A percentile compares a stretch with the other conserved stretches of the same genome.
Evolutionary conservation across 495 filamentous ascomycete species (phyloP).

Genomic region (Annulohypoxylon nitens): DNA sequence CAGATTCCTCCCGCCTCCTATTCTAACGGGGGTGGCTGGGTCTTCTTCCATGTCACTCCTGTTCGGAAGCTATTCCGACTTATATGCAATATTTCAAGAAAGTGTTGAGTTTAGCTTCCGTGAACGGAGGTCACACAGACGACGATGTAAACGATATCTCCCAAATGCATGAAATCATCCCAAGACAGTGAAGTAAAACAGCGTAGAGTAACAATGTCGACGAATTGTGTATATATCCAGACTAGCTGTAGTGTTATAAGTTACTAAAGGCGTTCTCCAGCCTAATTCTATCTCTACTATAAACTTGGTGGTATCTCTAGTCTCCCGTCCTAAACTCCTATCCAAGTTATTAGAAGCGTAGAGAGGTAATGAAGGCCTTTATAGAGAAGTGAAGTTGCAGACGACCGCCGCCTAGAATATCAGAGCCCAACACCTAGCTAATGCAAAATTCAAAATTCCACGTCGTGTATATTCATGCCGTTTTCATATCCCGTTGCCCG

Average conservation of each 20-base stretch:
- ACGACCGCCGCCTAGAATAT: slow-evolving; percentile 27
- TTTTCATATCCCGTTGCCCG: not conserved
- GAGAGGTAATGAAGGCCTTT: slow-evolving; percentile 4
- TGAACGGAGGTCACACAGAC: not conserved
- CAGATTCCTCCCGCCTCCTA: slow-evolving; percentile 5
- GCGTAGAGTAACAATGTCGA: not conserved
- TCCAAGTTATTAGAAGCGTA: not conserved
- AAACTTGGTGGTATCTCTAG: slow-evolving; percentile 42
- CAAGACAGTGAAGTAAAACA: not conserved
- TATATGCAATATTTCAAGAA: not conserved
- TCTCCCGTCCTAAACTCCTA: slow-evolving; percentile 26
- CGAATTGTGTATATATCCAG: slow-evolving; percentile 31
- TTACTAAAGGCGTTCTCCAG: slow-evolving; percentile 19
- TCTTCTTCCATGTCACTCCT: slow-evolving; percentile 6
- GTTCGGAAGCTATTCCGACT: slow-evolving; percentile 6
- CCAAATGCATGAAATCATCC: not conserved
- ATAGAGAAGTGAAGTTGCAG: slow-evolving; percentile 12
- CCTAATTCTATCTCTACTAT: slow-evolving; percentile 36
- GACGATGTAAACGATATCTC: not conserved
- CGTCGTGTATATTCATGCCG: slow-evolving; percentile 17
- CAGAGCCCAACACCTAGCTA: slow-evolving; percentile 31
- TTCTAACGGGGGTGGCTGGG: slow-evolving; percentile 5
- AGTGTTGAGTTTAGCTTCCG: not conserved
- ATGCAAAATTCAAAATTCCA: slow-evolving; percentile 34
- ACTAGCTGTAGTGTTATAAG: slow-evolving; percentile 28